Conservation (phyloP, 2,329 filamentous ascomycete species). For the Biscogniauxia mediterranea region DNA sequence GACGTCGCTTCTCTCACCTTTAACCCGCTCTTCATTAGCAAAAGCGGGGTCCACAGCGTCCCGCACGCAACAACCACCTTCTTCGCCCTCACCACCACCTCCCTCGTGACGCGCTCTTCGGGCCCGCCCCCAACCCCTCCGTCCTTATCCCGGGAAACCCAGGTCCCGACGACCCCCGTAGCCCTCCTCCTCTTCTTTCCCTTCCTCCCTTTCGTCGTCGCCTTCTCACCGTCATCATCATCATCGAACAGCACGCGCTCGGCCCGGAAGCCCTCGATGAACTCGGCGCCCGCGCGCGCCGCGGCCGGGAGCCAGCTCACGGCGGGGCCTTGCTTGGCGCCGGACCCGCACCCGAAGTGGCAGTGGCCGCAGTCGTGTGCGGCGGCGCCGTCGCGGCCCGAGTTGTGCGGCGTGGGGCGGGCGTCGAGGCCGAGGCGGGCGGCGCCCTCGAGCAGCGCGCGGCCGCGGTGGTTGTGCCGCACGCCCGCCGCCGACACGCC, state of each 20-base stretch:
- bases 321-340: conserved; percentile 65
- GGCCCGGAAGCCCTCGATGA: conserved; percentile 66
- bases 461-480: conserved; percentile 63
- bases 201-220: too few species aligned
- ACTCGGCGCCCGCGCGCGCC: conserved; percentile 61
- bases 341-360: conserved; percentile 44
- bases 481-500: conserved; percentile 37
- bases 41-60: conserved; percentile 70
- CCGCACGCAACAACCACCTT: conserved; percentile 78
- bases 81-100: conserved; percentile 73
- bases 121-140: conserved; percentile 53
- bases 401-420: conserved; percentile 67
- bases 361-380: conserved; percentile 61
- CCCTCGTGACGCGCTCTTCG: conserved; percentile 48
- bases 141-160: conserved; percentile 67
- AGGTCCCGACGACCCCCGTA: conserved; percentile 69
- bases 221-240: conserved; percentile 31
- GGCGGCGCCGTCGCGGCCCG: conserved; percentile 43
- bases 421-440: conserved; percentile 63
- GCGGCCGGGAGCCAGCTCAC: conserved; percentile 69
- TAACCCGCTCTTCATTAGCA: conserved; percentile 76
- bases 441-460: conserved; percentile 61
- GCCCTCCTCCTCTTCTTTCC: conserved; percentile 46
- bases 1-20: conserved; percentile 46
- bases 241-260: conserved; percentile 58